Evolutionary conservation across 2,329 filamentous ascomycete genomes (phyloP).

Genomic region (Neofusicoccum ribis): DNA sequence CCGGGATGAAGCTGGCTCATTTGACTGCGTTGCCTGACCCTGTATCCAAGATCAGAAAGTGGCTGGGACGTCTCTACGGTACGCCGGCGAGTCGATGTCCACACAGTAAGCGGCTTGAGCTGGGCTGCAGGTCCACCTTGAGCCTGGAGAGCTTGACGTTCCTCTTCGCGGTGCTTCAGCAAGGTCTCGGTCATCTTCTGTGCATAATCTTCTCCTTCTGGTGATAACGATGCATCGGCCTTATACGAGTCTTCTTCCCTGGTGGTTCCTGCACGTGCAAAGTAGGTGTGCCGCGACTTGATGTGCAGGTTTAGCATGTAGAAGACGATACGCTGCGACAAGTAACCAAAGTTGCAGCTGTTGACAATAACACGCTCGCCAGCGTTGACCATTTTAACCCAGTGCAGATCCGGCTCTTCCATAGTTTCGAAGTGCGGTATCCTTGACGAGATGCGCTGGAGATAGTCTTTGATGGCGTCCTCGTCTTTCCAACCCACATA

Average conservation of each 20-base stretch:
- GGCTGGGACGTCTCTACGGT: slow-evolving; percentile 88
- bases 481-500: slow-evolving; percentile 90
- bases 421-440: slow-evolving; percentile 98
- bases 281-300: slow-evolving; percentile 91
- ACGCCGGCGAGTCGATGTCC: slow-evolving; percentile 89
- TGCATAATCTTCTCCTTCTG: slow-evolving; percentile 72
- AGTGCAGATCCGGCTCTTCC: slow-evolving; percentile 90
- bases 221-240: slow-evolving; percentile 79
- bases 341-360: slow-evolving; percentile 93
- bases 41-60: slow-evolving; percentile 77
- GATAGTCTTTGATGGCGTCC: slow-evolving; percentile 88
- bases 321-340: slow-evolving; percentile 96
- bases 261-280: slow-evolving; percentile 82
- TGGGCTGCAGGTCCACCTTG: slow-evolving; percentile 67
- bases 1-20: slow-evolving; percentile 98
- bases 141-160: slow-evolving; percentile 68
- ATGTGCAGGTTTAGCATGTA: slow-evolving; percentile 97
- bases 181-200: slow-evolving; percentile 82
- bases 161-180: slow-evolving; percentile 78
- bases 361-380: slow-evolving; percentile 93
- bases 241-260: slow-evolving; percentile 91
- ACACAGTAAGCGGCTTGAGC: slow-evolving; percentile 80
- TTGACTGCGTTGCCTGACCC: slow-evolving; percentile 87
- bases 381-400: slow-evolving; percentile 99
- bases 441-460: slow-evolving; percentile 83